Evolutionary conservation across 2,329 filamentous ascomycete species (phyloP).

Genomic region (Cladophialophora bantiana): DNA sequence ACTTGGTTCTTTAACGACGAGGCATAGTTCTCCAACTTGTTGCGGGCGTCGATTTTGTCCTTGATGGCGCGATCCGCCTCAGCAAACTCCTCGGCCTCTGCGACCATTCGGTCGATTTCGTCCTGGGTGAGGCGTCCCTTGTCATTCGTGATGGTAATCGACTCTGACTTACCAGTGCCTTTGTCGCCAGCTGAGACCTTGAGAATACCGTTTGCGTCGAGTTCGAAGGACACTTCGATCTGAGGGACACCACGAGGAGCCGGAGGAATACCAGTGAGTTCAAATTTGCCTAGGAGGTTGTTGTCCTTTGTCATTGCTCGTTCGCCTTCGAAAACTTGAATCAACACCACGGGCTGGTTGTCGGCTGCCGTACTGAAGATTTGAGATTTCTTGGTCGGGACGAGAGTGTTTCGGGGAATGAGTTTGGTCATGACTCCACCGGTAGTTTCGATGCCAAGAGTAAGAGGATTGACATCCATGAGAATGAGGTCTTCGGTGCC

Average conservation of each 20-base stretch:
- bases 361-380: slow-evolving; percentile 97
- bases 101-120: slow-evolving; percentile 99
- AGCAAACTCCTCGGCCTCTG: slow-evolving; percentile 97
- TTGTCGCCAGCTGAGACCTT: slow-evolving; percentile 97
- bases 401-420: slow-evolving; percentile 91
- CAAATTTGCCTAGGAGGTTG: slow-evolving; percentile 97
- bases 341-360: slow-evolving; percentile 93
- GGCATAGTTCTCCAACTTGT: slow-evolving; percentile 98
- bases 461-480: slow-evolving; percentile 97
- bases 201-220: slow-evolving; percentile 98
- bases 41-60: slow-evolving; percentile 95
- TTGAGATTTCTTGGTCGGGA: slow-evolving; percentile 95
- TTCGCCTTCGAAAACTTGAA: slow-evolving; percentile 95
- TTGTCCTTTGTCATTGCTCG: slow-evolving; percentile 94
- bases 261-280: slow-evolving; percentile 93
- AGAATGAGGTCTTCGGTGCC: slow-evolving; percentile 82
- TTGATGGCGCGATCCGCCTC: slow-evolving; percentile 99
- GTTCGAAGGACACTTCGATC: slow-evolving; percentile 97
- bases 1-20: slow-evolving; percentile 99
- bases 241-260: slow-evolving; percentile 96
- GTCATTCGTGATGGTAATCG: slow-evolving; percentile 99
- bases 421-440: slow-evolving; percentile 98
- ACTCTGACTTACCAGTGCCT: slow-evolving; percentile 96
- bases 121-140: slow-evolving; percentile 96
- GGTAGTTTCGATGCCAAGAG: slow-evolving; percentile 95